Evolutionary conservation across 2,329 filamentous ascomycete species (phyloP).

Genomic region (Ophiostoma sp.): DNA sequence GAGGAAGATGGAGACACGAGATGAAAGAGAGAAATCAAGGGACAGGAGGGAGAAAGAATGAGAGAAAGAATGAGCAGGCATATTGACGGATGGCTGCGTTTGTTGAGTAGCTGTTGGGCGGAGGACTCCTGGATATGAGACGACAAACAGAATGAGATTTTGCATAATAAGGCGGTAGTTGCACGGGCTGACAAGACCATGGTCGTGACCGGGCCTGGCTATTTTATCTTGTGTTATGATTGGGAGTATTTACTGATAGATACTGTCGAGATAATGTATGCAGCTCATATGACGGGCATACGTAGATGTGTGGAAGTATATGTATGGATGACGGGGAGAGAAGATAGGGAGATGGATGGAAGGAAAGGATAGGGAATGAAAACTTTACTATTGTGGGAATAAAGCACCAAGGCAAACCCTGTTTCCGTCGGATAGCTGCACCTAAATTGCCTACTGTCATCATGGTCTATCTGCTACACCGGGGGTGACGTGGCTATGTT

Average conservation of each 20-base stretch:
- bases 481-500: not conserved
- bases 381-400: not conserved
- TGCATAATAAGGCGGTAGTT: not conserved
- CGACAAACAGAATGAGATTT: not conserved
- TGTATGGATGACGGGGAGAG: not conserved
- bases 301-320: not conserved
- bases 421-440: not conserved
- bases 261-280: not conserved
- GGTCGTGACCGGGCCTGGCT: not conserved
- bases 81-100: conserved; percentile 5
- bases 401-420: not conserved
- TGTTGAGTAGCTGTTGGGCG: not conserved
- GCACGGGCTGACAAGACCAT: not conserved
- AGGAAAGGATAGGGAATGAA: not conserved
- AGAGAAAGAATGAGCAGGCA: not conserved
- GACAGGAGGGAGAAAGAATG: not conserved
- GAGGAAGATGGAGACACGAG: not conserved
- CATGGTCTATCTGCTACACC: not conserved
- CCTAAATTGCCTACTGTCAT: not conserved
- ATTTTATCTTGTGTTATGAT: not conserved
- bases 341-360: not conserved
- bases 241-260: not conserved
- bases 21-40: not conserved
- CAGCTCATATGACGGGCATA: not conserved
- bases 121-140: not conserved